A percentile compares a stretch with the other conserved stretches of the same genome.
Evolutionary conservation across 1,284 basidiomycete genomes (phyloP).

Genomic region (Cutaneotrichosporon curvatum): DNA sequence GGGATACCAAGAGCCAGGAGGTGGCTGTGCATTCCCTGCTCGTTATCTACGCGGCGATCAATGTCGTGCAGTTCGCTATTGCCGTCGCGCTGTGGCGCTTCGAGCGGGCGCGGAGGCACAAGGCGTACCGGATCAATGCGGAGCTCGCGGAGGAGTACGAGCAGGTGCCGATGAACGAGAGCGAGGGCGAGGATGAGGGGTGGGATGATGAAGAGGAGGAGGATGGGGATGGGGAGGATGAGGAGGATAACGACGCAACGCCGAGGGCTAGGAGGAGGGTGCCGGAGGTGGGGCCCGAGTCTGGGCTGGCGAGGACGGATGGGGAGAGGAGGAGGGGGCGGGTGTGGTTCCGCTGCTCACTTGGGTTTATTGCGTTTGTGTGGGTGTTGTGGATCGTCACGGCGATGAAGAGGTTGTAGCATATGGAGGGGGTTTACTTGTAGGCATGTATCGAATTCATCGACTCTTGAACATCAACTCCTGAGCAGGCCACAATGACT

Average conservation of each 20-base stretch:
- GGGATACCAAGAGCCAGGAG: slow-evolving; percentile 3
- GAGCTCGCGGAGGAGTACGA: slow-evolving; percentile 19
- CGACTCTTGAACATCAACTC: no score
- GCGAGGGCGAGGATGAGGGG: slow-evolving; percentile 12
- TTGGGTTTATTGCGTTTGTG: slow-evolving; percentile 51
- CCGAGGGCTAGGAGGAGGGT: no score
- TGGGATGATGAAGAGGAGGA: slow-evolving; percentile 9
- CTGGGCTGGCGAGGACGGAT: slow-evolving; percentile 18
- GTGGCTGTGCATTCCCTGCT: slow-evolving; percentile 50
- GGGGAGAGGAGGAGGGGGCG: slow-evolving; percentile 13
- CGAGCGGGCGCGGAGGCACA: slow-evolving; percentile 29
- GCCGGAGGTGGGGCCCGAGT: slow-evolving; percentile 6
- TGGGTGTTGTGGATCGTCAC: slow-evolving; percentile 63
- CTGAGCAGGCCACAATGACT: no score
- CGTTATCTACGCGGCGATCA: slow-evolving; percentile 56
- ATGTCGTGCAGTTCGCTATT: slow-evolving; percentile 55
- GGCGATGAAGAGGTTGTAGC: slow-evolving; percentile 40
- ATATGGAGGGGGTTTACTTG: no score
- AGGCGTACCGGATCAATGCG: not conserved
- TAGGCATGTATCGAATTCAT: no score
- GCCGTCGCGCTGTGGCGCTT: slow-evolving; percentile 50
- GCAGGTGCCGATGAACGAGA: slow-evolving; percentile 19
- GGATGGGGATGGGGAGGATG: slow-evolving; percentile 1
- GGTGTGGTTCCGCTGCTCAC: slow-evolving; percentile 33
- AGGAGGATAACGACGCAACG: not conserved